phyloP scores from a whole-genome alignment of 2,329 filamentous ascomycete species.

The Sporothrix dimorphospora region DNA sequence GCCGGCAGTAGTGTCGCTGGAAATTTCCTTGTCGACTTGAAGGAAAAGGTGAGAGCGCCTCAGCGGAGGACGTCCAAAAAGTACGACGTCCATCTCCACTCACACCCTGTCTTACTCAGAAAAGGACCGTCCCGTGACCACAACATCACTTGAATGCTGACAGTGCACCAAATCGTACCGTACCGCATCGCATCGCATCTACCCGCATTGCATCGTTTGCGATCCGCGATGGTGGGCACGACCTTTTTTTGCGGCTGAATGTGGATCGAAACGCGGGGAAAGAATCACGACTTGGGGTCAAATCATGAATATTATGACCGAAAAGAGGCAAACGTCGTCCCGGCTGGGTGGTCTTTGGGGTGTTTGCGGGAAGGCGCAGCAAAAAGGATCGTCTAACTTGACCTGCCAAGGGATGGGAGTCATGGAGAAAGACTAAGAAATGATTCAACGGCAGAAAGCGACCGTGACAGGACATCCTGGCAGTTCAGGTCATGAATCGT shows the following conservation, averaged over 20 bases:
- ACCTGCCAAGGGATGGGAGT: neutral
- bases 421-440: neutral
- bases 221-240: neutral
- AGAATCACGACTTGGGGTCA: neutral
- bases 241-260: neutral
- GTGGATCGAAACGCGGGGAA: neutral
- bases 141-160: neutral
- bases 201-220: neutral
- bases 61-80: no score
- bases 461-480: neutral
- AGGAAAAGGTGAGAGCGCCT: no score
- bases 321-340: neutral
- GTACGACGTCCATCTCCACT: no score
- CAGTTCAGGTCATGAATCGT: neutral
- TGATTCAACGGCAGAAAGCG: neutral
- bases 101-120: neutral
- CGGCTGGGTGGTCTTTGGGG: neutral
- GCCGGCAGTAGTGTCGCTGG: no score
- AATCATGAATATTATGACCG: neutral
- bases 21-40: no score
- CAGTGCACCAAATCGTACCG: neutral
- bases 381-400: neutral
- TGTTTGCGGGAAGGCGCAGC: neutral
- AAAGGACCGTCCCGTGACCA: neutral
- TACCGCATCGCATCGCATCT: neutral